Evolutionary conservation across 108 stramenopile species (phyloP).

Genomic region (Parietichytrium sp.): DNA sequence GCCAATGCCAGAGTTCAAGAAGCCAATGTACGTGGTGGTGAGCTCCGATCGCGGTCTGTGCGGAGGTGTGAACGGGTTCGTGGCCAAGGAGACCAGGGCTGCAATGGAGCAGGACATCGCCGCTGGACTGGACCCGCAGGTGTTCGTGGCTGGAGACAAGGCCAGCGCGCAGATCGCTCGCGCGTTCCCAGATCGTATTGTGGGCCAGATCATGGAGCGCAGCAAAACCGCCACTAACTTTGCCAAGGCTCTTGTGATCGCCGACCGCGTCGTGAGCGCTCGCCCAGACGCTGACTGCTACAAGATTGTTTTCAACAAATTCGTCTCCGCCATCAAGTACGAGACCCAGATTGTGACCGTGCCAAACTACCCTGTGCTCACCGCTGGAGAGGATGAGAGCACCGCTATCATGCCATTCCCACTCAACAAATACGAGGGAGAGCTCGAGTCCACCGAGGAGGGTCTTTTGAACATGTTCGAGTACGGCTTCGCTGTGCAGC

Average conservation of each 20-base stretch:
- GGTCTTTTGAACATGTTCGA: constrained; percentile 87
- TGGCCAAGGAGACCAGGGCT: constrained; percentile 74
- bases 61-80: constrained; percentile 95
- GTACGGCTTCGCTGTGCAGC: constrained; percentile 84
- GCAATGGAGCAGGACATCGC: constrained; percentile 61
- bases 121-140: constrained; percentile 77
- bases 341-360: constrained; percentile 39
- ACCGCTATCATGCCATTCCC: constrained; percentile 56
- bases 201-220: constrained; percentile 68
- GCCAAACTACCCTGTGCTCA: constrained; percentile 16
- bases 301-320: constrained; percentile 55
- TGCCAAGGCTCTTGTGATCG: constrained; percentile 64
- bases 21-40: constrained; percentile 81
- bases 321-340: constrained; percentile 56
- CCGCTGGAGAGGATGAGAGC: not conserved
- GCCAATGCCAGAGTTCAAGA: constrained; percentile 62
- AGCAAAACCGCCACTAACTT: constrained; percentile 45
- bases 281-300: constrained; percentile 44
- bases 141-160: constrained; percentile 96
- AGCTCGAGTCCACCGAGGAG: constrained; percentile 81
- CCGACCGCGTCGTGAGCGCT: constrained; percentile 74
- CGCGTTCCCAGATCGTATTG: constrained; percentile 63
- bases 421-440: constrained; percentile 87
- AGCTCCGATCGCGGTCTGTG: constrained; percentile 97
- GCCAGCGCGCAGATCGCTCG: constrained; percentile 87